Conservation (phyloP, 2,329 filamentous ascomycete species). For the Fusarium acutatum region DNA sequence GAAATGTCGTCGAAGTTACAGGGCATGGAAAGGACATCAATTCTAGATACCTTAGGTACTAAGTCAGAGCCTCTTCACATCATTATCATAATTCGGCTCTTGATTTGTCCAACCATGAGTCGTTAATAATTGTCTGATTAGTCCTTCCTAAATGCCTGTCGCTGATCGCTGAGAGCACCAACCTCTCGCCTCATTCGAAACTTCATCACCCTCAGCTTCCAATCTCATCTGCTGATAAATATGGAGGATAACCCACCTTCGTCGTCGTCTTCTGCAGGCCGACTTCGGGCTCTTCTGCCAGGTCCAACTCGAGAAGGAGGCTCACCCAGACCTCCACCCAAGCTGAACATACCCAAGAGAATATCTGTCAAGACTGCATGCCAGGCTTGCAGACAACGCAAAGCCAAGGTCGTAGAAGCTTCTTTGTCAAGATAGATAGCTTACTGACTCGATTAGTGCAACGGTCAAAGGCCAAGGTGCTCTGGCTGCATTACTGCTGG, state of each 20-base stretch:
- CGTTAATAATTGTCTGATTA: background rate
- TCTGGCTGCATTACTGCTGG: conserved; percentile 5
- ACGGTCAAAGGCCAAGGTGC: conserved; percentile 21
- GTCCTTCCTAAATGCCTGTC: background rate
- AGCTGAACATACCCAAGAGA: conserved; percentile 19
- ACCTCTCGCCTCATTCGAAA: background rate
- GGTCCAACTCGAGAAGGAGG: background rate
- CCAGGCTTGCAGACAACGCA: conserved; percentile 25
- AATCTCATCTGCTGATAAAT: background rate
- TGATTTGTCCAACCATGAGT: background rate
- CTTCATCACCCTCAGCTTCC: background rate
- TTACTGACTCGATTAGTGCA: conserved; percentile 13
- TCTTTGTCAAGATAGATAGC: background rate
- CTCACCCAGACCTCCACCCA: background rate
- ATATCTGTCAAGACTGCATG: conserved; percentile 22
- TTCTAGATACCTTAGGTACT: background rate
- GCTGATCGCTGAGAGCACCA: background rate
- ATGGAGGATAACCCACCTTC: conserved; percentile 3
- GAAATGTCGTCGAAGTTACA: conserved; percentile 5
- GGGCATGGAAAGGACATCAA: background rate
- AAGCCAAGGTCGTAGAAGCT: conserved; percentile 9
- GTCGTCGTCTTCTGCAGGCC: background rate
- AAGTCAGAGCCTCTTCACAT: background rate
- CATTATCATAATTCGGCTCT: background rate
- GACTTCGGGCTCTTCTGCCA: conserved; percentile 6